Percentiles rank a stretch among this genome's conserved stretches.
These are phyloP conservation scores for Staphylotrichum longicolle DNA, from an alignment of 495 filamentous ascomycete genomes.

Conservation along the genomic window DNA sequence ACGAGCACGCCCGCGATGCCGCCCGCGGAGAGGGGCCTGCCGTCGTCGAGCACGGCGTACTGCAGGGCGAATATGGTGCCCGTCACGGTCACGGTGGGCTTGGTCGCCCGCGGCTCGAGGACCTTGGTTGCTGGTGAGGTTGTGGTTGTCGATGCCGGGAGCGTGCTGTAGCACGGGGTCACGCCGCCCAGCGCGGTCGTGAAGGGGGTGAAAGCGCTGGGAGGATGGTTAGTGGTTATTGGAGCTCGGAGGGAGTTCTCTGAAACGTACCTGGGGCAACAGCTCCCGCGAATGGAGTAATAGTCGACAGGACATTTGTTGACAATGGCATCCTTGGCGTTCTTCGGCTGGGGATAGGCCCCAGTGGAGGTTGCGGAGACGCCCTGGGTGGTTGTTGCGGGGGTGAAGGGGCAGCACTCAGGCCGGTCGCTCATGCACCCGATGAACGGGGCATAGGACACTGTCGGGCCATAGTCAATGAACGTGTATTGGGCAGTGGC, in stretches of 20 bases:
- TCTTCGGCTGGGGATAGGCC: slow-evolving; percentile 14
- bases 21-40: slow-evolving; percentile 10
- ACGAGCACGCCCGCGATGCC: slow-evolving; percentile 25
- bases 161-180: slow-evolving; percentile 27
- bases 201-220: slow-evolving; percentile 26
- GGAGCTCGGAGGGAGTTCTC: not conserved
- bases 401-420: slow-evolving; percentile 28
- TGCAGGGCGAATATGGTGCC: slow-evolving; percentile 6
- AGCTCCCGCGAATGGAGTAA: slow-evolving; percentile 22
- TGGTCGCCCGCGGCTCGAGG: not conserved
- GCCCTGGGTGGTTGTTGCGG: not conserved
- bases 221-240: not conserved
- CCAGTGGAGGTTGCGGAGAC: not conserved
- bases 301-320: slow-evolving; percentile 26
- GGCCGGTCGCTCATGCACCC: slow-evolving; percentile 25
- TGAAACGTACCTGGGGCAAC: slow-evolving; percentile 27
- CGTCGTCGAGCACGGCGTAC: not conserved
- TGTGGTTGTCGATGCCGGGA: slow-evolving; percentile 3
- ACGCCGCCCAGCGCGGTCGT: slow-evolving; percentile 23
- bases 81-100: slow-evolving; percentile 15
- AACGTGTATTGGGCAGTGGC: slow-evolving; percentile 23
- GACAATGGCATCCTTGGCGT: slow-evolving; percentile 13
- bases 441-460: slow-evolving; percentile 26
- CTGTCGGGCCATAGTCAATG: slow-evolving; percentile 20
- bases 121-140: not conserved